Base-by-base conservation (phyloP, 2,329 filamentous ascomycete genomes). In the Phyllosticta citriasiana region DNA sequence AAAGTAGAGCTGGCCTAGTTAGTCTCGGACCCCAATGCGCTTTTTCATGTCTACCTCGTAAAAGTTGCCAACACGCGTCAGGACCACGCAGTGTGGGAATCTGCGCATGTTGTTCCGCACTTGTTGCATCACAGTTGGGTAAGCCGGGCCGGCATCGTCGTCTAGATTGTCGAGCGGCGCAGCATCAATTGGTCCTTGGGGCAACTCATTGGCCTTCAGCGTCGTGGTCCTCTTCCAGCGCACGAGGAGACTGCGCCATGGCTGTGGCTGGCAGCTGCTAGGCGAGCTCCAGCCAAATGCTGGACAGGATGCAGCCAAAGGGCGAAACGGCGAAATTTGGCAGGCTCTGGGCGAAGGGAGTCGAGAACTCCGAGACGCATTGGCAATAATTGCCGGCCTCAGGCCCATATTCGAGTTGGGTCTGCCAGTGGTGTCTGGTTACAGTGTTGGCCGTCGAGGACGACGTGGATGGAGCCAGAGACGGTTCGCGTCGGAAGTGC, bases 41-140 rank as follows among this genome's bases (percentile, higher is more conserved):
- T 4, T 2, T 40, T 3, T 5, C 94, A 72, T 97, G 76, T 99
- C 99, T 62, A 99, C 79, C 82, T 99, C 94, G 75, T 97, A 99
- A 76, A 99, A 99, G 63, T 92, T 88, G 61, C 94, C 94, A 27
- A 99, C 91, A 61, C 93, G 85, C 3, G 94, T 99, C 63, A 99
- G 77, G 7, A 99, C 74, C 50, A 99, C 88, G 74, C 93, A 97
- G 68, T 95, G 91, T 68, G 86, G 84, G 76, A 96, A 97, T 69
- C 88, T 91, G 66, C 85, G 82, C 87, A 97, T 96, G 75, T 96
- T 95, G 66, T 86, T 89, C 61, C 85, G 84, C 27, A 90, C 93
- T 72, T 96, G 91, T 70, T 91, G 84, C 62, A 97, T 79, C 55
- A 97, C 88, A n/a, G 90, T 88, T 16, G 94, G 92, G 73, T 97